phyloP scores from a whole-genome alignment of 1,139 yeast species.

The Pichia sp. region DNA sequence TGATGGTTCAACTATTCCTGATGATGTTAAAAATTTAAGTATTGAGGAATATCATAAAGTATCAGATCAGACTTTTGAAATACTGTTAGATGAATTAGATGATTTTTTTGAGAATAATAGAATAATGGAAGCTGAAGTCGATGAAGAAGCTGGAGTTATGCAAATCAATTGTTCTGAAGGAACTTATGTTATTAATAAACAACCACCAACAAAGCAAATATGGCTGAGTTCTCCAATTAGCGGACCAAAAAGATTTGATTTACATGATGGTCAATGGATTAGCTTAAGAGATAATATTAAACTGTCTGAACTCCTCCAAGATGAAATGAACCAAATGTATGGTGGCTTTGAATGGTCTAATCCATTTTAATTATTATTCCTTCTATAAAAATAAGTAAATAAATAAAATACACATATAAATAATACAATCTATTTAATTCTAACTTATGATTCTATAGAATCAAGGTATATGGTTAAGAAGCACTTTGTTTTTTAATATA shows the following conservation, averaged over 20 bases:
- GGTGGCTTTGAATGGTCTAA: slow-evolving; percentile 20
- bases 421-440: neutral
- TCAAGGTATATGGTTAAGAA: neutral
- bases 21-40: slow-evolving; percentile 42
- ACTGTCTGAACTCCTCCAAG: slow-evolving; percentile 41
- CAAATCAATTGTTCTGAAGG: slow-evolving; percentile 66
- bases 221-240: slow-evolving; percentile 90
- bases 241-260: slow-evolving; percentile 80
- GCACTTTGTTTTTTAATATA: slow-evolving; percentile 8
- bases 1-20: slow-evolving; percentile 47
- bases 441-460: too few species aligned
- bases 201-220: slow-evolving; percentile 89
- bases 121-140: slow-evolving; percentile 64
- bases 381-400: neutral
- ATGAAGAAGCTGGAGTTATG: slow-evolving; percentile 73
- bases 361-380: slow-evolving; percentile 2
- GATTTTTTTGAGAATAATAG: slow-evolving; percentile 45
- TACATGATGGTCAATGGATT: slow-evolving; percentile 52
- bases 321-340: slow-evolving; percentile 41
- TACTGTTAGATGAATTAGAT: slow-evolving; percentile 58
- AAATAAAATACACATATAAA: neutral
- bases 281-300: slow-evolving; percentile 51
- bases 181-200: slow-evolving; percentile 83
- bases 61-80: slow-evolving; percentile 61
- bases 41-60: slow-evolving; percentile 48